Evolutionary conservation across 129 eudicot species (phyloP), one percentile per base, ranked within the genome.

Genomic region (Apium graveolens): DNA sequence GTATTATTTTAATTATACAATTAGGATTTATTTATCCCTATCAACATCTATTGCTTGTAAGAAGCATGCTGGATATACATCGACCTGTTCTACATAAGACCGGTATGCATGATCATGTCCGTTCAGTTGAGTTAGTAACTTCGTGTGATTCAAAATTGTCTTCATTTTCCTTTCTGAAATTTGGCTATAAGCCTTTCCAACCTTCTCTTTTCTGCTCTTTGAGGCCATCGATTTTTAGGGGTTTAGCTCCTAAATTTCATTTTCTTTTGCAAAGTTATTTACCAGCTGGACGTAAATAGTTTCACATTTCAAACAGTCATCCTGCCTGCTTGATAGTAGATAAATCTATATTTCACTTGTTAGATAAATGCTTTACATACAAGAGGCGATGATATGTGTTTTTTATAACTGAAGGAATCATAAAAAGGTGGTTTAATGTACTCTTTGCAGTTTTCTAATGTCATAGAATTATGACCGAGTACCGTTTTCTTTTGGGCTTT

Each of bases 21-120:
- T n/a, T n/a, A n/a, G n/a, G n/a, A n/a, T n/a, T n/a, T n/a, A n/a
- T n/a, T n/a, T n/a, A n/a, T n/a, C n/a, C n/a, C n/a, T n/a, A n/a
- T n/a, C n/a, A n/a, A n/a, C n/a, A n/a, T 65, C 66, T 29, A 16
- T 65, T 65, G 38, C 71, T 65, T 65, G 71, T 29, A 65, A 65
- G 21, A 7, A 65, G 71, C 71, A 14, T 11, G 39, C 29, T 65
- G 71, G 71, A 13, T 9, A 65, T 29, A 65, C 38, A 29, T 27
- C 13, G 38, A 27, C 4, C 13, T 29, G 70, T 65, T 55, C 8
- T 17, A 11, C 24, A 31, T 65, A 29, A 63, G 37, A 63, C 31
- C 20, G 12, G 70, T 63, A 65, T 11, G 71, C 39, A 65, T 29
- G 70, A 29, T 63, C 70, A 63, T 26, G 39, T 66, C 38, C 11